Evolutionary conservation across 2,329 filamentous ascomycete genomes (phyloP).

Genomic region (Fusarium clavum): DNA sequence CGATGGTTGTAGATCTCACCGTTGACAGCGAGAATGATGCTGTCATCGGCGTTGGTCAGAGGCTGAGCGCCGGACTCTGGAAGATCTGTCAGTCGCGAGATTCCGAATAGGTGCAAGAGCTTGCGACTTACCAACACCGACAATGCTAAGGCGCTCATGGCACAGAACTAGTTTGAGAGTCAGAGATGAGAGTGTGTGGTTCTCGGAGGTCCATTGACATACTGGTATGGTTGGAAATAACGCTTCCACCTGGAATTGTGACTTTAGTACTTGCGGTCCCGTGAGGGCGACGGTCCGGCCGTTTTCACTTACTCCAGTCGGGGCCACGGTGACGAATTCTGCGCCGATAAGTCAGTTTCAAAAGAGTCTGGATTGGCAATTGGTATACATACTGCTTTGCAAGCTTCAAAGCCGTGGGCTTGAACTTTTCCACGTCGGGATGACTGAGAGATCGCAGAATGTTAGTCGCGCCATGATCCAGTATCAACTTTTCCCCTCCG

Average conservation of each 20-base stretch:
- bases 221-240: constrained; percentile 93
- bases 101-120: constrained; percentile 22
- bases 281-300: neutral
- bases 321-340: constrained; percentile 96
- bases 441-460: constrained; percentile 64
- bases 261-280: constrained; percentile 47
- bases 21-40: constrained; percentile 94
- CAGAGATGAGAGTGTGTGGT: constrained; percentile 31
- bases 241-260: constrained; percentile 77
- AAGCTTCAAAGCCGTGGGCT: constrained; percentile 92
- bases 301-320: constrained; percentile 87
- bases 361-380: neutral
- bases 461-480: constrained; percentile 44
- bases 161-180: constrained; percentile 76
- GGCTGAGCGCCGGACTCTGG: constrained; percentile 95
- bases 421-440: constrained; percentile 95
- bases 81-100: constrained; percentile 30
- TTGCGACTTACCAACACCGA: constrained; percentile 83
- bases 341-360: constrained; percentile 39
- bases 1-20: constrained; percentile 99
- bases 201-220: constrained; percentile 52
- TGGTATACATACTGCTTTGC: constrained; percentile 81
- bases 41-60: constrained; percentile 89
- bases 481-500: constrained; percentile 18
- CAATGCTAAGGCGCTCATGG: constrained; percentile 97